phyloP scores from a whole-genome alignment of 495 filamentous ascomycete genomes.

The Penicillium riverlandense region DNA sequence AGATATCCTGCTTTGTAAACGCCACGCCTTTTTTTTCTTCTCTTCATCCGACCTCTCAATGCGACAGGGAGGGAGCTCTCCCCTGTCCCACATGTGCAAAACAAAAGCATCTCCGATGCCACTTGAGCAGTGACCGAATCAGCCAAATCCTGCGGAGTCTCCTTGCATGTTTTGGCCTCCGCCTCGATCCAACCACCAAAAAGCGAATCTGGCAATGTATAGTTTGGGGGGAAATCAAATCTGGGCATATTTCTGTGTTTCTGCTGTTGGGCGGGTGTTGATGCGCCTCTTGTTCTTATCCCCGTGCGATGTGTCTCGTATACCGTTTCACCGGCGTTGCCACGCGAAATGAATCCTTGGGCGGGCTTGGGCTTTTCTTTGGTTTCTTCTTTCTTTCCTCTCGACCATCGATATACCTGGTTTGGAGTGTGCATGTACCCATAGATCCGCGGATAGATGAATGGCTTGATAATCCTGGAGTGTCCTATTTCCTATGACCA shows the following conservation, averaged over 20 bases:
- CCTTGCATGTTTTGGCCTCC: conserved; percentile 9
- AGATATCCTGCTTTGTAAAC: conserved; percentile 3
- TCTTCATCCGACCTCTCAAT: conserved; percentile 8
- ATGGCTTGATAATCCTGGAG: too few relatives aligned
- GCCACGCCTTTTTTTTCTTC: conserved; percentile 3
- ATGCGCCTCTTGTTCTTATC: conserved; percentile 8
- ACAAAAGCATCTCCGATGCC: too few relatives aligned
- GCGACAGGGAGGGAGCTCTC: conserved; percentile 2
- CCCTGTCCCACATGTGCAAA: too few relatives aligned
- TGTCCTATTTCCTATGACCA: too few relatives aligned
- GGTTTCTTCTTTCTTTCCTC: conserved; percentile 12
- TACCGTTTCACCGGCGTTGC: conserved; percentile 28
- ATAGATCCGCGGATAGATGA: conserved; percentile 18
- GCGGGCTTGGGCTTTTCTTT: conserved; percentile 14
- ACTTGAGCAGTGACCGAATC: too few relatives aligned
- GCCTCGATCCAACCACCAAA: conserved; percentile 8
- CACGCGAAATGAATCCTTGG: conserved; percentile 16
- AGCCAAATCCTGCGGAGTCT: too few relatives aligned
- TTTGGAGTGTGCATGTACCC: conserved; percentile 17
- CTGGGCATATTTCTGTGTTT: conserved; percentile 1
- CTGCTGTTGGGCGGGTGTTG: background rate
- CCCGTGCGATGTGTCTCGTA: conserved; percentile 20
- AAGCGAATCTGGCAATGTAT: conserved; percentile 21
- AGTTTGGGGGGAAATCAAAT: conserved; percentile 8
- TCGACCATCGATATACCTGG: background rate